Percentiles rank a stretch among this genome's conserved stretches.
phyloP scores from a whole-genome alignment of 139 green algal genomes.

The Ettlia oleoabundans region DNA sequence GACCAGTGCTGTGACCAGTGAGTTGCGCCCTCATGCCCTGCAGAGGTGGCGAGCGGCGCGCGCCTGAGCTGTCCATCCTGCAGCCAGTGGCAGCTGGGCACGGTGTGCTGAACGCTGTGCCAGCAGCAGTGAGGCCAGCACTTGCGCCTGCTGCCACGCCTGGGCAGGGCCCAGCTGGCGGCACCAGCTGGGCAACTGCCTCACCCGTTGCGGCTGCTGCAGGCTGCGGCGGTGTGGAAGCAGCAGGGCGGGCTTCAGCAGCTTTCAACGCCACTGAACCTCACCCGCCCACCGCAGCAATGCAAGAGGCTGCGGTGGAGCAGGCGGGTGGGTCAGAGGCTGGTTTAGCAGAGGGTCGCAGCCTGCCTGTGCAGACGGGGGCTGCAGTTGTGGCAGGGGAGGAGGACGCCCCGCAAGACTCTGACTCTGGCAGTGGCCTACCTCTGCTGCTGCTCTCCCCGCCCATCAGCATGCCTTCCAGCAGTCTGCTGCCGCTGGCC shows the following conservation, averaged over 20 bases:
- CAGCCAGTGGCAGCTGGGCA: background rate
- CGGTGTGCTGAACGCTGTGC: slow-evolving; percentile 15
- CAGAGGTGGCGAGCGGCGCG: slow-evolving; percentile 18
- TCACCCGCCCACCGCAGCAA: no score
- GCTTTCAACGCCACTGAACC: background rate
- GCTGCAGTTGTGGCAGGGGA: background rate
- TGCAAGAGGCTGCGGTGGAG: no score
- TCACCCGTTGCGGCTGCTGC: background rate
- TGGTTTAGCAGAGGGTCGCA: background rate
- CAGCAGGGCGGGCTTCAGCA: background rate
- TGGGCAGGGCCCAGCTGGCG: no score
- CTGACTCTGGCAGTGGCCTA: slow-evolving; percentile 15
- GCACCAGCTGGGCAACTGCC: background rate
- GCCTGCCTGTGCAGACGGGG: background rate
- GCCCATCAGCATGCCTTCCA: background rate
- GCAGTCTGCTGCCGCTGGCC: slow-evolving; percentile 24
- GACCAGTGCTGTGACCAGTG: no score
- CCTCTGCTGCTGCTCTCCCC: slow-evolving; percentile 30
- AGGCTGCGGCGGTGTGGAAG: background rate
- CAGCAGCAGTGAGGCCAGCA: background rate
- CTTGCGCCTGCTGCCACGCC: background rate
- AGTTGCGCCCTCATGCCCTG: background rate
- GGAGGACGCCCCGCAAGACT: background rate
- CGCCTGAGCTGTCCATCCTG: slow-evolving; percentile 22
- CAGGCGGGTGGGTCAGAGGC: no score